Conservation (phyloP, 2,329 filamentous ascomycete species). For the Ophiostoma perfectum region DNA sequence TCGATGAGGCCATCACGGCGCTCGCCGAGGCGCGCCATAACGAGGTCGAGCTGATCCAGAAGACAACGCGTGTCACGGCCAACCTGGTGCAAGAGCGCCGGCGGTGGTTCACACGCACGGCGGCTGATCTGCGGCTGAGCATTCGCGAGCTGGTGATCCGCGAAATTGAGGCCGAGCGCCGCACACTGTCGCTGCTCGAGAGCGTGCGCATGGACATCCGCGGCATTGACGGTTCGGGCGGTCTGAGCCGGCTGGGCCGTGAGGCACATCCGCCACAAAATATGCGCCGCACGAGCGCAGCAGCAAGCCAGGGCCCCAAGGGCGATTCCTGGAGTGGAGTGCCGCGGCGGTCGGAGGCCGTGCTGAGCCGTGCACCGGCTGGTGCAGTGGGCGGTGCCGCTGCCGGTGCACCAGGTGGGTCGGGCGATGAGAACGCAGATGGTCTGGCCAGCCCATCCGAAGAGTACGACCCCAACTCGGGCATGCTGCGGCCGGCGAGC, state of each 20-base stretch:
- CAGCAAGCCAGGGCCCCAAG: slow-evolving; percentile 88
- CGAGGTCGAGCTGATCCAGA: slow-evolving; percentile 75
- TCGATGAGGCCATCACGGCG: slow-evolving; percentile 90
- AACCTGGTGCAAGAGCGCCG: slow-evolving; percentile 86
- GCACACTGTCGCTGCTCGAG: slow-evolving; percentile 88
- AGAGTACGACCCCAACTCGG: slow-evolving; percentile 37
- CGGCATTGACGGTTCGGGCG: slow-evolving; percentile 84
- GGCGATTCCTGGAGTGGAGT: slow-evolving; percentile 98
- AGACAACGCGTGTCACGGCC: slow-evolving; percentile 81
- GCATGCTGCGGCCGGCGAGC: slow-evolving; percentile 33
- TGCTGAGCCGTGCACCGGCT: slow-evolving; percentile 52
- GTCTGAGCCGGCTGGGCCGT: slow-evolving; percentile 80
- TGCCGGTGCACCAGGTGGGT: not conserved
- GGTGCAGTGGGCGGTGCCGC: slow-evolving; percentile 31
- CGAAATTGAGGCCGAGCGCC: slow-evolving; percentile 90
- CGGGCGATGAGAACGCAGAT: slow-evolving; percentile 22
- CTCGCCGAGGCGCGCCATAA: slow-evolving; percentile 81
- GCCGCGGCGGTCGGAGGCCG: slow-evolving; percentile 67
- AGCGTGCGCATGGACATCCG: slow-evolving; percentile 88
- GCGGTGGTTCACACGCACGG: slow-evolving; percentile 83
- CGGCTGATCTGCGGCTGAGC: slow-evolving; percentile 73
- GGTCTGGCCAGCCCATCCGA: slow-evolving; percentile 34
- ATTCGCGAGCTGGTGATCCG: slow-evolving; percentile 90
- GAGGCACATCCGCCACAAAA: slow-evolving; percentile 75
- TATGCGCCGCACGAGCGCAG: slow-evolving; percentile 66